These are phyloP conservation scores for Juncus effusus DNA, from an alignment of 176 grass and related monocot genomes.

Conservation along the genomic window DNA sequence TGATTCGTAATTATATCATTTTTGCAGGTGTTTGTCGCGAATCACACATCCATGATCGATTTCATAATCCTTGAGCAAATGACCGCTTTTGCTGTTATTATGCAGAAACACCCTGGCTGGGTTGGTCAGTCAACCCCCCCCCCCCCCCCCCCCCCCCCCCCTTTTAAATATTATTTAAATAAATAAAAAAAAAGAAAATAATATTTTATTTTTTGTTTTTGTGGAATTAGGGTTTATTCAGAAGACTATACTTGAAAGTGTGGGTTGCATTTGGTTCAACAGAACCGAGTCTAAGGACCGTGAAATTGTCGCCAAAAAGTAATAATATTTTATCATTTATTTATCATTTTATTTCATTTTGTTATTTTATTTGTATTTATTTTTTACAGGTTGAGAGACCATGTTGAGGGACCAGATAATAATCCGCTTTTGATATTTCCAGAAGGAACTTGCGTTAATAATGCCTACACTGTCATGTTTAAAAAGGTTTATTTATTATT, in stretches of 20 bases:
- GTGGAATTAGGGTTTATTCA: conserved; percentile 80
- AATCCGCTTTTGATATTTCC: conserved; percentile 95
- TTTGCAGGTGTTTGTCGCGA: conserved; percentile 91
- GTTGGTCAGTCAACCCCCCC: conserved; percentile 94
- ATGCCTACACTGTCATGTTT: conserved; percentile 98
- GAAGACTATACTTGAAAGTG: conserved; percentile 81
- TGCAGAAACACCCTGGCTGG: conserved; percentile 99
- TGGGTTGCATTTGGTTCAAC: conserved; percentile 99
- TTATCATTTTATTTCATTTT: neutral
- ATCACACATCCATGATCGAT: conserved; percentile 99
- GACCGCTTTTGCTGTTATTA: conserved; percentile 99
- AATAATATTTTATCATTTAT: conserved; percentile 7
- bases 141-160: neutral
- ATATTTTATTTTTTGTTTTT: conserved; percentile 13
- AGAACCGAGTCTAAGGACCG: conserved; percentile 90
- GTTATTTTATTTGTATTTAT: neutral
- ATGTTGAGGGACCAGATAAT: conserved; percentile 74
- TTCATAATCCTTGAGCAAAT: conserved; percentile 99
- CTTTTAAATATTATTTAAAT: neutral
- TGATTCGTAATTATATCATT: conserved; percentile 1
- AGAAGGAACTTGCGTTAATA: conserved; percentile 98
- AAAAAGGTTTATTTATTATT: conserved; percentile 63
- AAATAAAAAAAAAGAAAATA: too few relatives aligned
- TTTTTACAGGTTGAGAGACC: conserved; percentile 70
- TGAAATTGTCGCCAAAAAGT: conserved; percentile 83